Conservation (phyloP, 228 moss, liverwort and hornwort genomes). For the Sphagnum fallax region DNA sequence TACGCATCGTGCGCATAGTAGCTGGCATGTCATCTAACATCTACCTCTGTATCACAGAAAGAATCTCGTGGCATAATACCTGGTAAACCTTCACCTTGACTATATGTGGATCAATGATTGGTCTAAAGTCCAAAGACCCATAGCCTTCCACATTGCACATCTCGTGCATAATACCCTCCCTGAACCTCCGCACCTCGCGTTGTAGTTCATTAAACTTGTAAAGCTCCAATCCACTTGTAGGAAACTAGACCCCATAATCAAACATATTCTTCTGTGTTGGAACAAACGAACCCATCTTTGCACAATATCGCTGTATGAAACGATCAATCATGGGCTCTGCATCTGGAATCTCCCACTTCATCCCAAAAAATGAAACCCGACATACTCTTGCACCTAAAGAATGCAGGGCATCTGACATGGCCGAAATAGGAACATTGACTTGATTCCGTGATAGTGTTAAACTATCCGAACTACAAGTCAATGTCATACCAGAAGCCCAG, state of each 20-base stretch:
- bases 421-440: constrained; percentile 1
- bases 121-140: too few relatives aligned
- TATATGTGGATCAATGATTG: too few relatives aligned
- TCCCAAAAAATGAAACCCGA: constrained; percentile 4
- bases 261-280: not conserved
- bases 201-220: not conserved
- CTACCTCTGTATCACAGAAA: too few relatives aligned
- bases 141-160: too few relatives aligned
- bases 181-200: too few relatives aligned
- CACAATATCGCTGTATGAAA: not conserved
- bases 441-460: constrained; percentile 2
- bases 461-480: not conserved
- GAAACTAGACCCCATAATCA: not conserved
- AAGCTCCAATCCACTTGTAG: not conserved
- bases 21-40: too few relatives aligned
- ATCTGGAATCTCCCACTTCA: constrained; percentile 3
- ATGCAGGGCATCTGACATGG: not conserved
- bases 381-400: constrained; percentile 2
- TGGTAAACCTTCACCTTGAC: too few relatives aligned
- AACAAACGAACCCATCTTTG: not conserved
- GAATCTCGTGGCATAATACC: too few relatives aligned
- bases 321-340: constrained; percentile 2
- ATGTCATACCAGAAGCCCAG: not conserved
- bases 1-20: too few relatives aligned
- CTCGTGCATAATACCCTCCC: too few relatives aligned